Conservation (phyloP, 129 eudicot genomes). For the Helianthus tuberosus region DNA sequence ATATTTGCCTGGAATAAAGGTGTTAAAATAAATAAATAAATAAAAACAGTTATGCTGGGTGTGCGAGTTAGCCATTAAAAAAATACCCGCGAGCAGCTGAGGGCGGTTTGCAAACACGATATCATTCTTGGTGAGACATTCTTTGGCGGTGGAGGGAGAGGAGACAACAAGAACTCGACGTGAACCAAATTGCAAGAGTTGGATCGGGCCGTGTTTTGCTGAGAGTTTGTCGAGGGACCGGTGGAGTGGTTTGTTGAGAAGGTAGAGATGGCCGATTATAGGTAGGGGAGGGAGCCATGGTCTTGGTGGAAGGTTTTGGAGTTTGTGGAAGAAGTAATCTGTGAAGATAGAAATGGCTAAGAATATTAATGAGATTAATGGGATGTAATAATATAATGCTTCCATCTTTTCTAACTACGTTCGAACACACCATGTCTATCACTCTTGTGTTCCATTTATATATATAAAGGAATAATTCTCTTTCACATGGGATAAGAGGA, state of each 20-base stretch:
- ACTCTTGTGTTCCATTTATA: no score
- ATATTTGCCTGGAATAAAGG: constrained; percentile 39
- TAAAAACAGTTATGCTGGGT: no score
- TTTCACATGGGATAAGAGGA: no score
- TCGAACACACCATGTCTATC: neutral
- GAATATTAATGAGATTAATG: constrained; percentile 8
- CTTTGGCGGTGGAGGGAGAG: constrained; percentile 66
- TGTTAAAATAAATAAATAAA: no score
- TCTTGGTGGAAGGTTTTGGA: constrained; percentile 35
- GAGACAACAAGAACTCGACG: constrained; percentile 56
- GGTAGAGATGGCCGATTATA: constrained; percentile 35
- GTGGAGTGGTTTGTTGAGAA: constrained; percentile 43
- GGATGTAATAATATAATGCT: neutral
- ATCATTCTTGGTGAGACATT: constrained; percentile 66
- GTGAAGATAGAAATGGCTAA: constrained; percentile 16
- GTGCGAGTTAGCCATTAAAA: no score
- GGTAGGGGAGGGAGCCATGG: constrained; percentile 43
- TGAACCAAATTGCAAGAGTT: constrained; percentile 57
- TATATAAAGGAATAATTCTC: no score
- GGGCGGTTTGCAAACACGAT: constrained; percentile 72
- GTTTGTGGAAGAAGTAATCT: constrained; percentile 15
- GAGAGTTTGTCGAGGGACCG: constrained; percentile 43
- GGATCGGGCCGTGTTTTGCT: constrained; percentile 47
- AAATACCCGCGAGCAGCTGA: constrained; percentile 47
- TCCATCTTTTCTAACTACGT: constrained; percentile 10